Conservation (phyloP, 2,329 filamentous ascomycete genomes). For the Thermochaetoides dissita region DNA sequence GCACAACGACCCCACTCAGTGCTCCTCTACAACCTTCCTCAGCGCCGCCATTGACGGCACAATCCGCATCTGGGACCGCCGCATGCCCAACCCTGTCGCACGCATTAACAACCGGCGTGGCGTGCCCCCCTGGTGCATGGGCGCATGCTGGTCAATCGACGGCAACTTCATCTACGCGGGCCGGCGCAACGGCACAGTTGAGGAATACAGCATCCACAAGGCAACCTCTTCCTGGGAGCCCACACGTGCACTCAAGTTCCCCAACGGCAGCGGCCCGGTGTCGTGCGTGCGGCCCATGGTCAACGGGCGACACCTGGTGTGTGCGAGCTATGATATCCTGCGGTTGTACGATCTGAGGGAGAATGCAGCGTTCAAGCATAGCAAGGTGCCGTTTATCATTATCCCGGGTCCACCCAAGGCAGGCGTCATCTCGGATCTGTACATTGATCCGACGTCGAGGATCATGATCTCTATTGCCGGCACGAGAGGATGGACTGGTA, state of each 20-base stretch:
- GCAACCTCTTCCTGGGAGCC: conserved; percentile 53
- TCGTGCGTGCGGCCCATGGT: conserved; percentile 82
- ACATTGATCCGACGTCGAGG: conserved; percentile 72
- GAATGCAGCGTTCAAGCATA: conserved; percentile 51
- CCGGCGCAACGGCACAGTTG: conserved; percentile 78
- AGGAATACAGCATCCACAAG: conserved; percentile 83
- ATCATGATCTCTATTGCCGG: conserved; percentile 90
- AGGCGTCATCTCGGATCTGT: conserved; percentile 74
- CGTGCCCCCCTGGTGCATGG: conserved; percentile 94
- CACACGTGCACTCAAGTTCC: conserved; percentile 72
- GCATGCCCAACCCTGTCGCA: conserved; percentile 63
- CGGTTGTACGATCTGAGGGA: conserved; percentile 78
- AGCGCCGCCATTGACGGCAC: conserved; percentile 78
- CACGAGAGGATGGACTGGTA: conserved; percentile 89
- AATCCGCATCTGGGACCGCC: conserved; percentile 84
- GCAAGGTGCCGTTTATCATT: conserved; percentile 86
- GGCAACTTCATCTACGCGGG: conserved; percentile 93
- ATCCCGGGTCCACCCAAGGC: conserved; percentile 74
- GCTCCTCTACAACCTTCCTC: conserved; percentile 68
- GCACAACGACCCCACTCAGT: conserved; percentile 40
- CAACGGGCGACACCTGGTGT: conserved; percentile 83
- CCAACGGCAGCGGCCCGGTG: conserved; percentile 75
- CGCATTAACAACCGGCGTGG: conserved; percentile 59
- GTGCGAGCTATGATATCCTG: conserved; percentile 86
- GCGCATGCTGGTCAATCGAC: conserved; percentile 88